phyloP scores from a whole-genome alignment of 371 early-diverging fungal species.

The Lichtheimia ornata region DNA sequence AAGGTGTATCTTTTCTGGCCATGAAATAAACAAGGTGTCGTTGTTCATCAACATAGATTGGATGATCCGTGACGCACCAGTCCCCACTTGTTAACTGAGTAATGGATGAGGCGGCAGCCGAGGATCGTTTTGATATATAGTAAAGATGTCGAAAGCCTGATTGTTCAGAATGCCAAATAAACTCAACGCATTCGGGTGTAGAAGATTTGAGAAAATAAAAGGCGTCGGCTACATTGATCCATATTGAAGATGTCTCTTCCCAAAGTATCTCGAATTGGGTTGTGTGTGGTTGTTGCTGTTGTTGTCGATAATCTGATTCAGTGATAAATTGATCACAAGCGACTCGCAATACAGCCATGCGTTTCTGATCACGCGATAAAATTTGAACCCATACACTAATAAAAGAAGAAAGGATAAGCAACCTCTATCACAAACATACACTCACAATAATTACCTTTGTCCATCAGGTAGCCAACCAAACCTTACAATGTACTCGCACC shows the following conservation, averaged over 20 bases:
- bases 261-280: conserved; percentile 52
- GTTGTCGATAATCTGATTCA: not conserved
- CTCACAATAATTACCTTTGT: conserved; percentile 39
- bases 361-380: conserved; percentile 65
- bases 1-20: conserved; percentile 65
- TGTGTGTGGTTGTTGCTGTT: conserved; percentile 19
- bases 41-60: conserved; percentile 63
- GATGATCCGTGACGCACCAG: conserved; percentile 64
- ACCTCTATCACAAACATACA: not conserved
- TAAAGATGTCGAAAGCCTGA: conserved; percentile 75
- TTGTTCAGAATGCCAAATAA: conserved; percentile 69
- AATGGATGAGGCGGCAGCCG: conserved; percentile 4
- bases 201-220: conserved; percentile 46
- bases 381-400: conserved; percentile 71
- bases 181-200: conserved; percentile 10
- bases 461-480: conserved; percentile 76
- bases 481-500: conserved; percentile 79
- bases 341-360: conserved; percentile 53
- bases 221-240: conserved; percentile 73
- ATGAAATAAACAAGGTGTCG: conserved; percentile 68
- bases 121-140: conserved; percentile 16
- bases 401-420: not conserved
- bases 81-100: conserved; percentile 46
- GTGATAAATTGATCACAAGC: conserved; percentile 23
- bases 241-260: conserved; percentile 58